Percentiles rank a stretch among this genome's conserved stretches.
Evolutionary conservation across 306 rosid genomes (phyloP).

Genomic region (Elaeagnus macrophylla): DNA sequence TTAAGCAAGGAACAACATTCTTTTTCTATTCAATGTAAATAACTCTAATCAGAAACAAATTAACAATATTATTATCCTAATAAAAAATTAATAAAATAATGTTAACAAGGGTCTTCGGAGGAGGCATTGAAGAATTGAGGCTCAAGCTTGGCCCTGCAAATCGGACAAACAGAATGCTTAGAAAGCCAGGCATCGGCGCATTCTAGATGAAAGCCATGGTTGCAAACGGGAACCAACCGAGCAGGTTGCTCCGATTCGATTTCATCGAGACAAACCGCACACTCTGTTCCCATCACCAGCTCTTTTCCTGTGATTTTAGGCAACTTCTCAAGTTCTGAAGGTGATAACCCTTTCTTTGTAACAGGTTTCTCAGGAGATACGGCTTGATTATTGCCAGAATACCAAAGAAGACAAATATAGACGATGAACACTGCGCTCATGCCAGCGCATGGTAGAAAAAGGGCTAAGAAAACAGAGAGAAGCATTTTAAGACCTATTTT

Average conservation of each 20-base stretch:
- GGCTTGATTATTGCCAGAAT: slow-evolving; percentile 20
- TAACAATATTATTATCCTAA: too few species aligned
- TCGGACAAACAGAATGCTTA: slow-evolving; percentile 44
- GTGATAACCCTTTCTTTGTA: slow-evolving; percentile 30
- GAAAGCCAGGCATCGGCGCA: slow-evolving; percentile 80
- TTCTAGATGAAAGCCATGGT: slow-evolving; percentile 56
- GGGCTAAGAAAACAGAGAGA: slow-evolving; percentile 40
- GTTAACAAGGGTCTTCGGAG: slow-evolving; percentile 35
- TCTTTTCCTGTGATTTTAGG: slow-evolving; percentile 53
- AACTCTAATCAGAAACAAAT: too few species aligned
- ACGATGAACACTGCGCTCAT: slow-evolving; percentile 36
- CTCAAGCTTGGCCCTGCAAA: slow-evolving; percentile 51
- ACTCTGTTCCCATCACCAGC: slow-evolving; percentile 37
- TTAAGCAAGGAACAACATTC: too few species aligned
- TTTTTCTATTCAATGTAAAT: too few species aligned
- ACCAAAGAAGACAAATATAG: slow-evolving; percentile 58
- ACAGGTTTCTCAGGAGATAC: slow-evolving; percentile 31
- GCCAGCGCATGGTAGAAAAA: slow-evolving; percentile 51
- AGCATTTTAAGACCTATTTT: slow-evolving; percentile 23
- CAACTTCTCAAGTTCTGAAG: slow-evolving; percentile 44
- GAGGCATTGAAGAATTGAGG: slow-evolving; percentile 23
- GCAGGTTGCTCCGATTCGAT: slow-evolving; percentile 54
- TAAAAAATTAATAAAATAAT: not conserved
- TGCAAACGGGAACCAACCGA: slow-evolving; percentile 62
- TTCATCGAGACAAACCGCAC: slow-evolving; percentile 70